These are phyloP conservation scores for Macrocybe gigantea DNA, from an alignment of 768 basidiomycete species.

Conservation along the genomic window DNA sequence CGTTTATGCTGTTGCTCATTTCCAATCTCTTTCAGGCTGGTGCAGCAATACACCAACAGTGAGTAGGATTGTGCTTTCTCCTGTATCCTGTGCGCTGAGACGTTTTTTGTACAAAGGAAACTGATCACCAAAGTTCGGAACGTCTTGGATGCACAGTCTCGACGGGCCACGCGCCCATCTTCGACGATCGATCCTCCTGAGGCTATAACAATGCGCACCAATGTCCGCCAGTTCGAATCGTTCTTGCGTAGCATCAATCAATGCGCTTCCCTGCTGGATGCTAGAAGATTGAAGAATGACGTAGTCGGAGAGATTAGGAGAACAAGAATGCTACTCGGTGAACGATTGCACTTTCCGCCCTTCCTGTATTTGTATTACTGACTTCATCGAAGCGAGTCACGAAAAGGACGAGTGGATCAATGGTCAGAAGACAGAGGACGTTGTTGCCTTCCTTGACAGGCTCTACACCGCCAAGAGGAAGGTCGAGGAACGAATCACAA, in stretches of 20 bases:
- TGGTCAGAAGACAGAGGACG: slow-evolving; percentile 78
- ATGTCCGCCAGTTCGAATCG: slow-evolving; percentile 80
- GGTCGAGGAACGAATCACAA: slow-evolving; percentile 79
- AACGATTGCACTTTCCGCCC: slow-evolving; percentile 7
- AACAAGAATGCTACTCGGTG: slow-evolving; percentile 71
- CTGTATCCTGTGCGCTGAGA: neutral
- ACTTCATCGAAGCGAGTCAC: slow-evolving; percentile 54
- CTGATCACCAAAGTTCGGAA: slow-evolving; percentile 85
- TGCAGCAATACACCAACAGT: slow-evolving; percentile 49
- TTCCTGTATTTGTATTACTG: neutral
- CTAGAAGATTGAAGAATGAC: slow-evolving; percentile 86
- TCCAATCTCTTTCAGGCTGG: slow-evolving; percentile 30
- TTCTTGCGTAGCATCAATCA: slow-evolving; percentile 83
- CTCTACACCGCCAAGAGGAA: slow-evolving; percentile 85
- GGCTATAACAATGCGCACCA: slow-evolving; percentile 77
- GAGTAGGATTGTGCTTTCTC: slow-evolving; percentile 5
- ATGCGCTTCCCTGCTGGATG: slow-evolving; percentile 81
- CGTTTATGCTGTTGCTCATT: neutral
- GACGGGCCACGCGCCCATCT: slow-evolving; percentile 36
- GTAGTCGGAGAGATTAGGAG: slow-evolving; percentile 86
- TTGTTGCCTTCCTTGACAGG: slow-evolving; percentile 82
- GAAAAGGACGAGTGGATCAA: slow-evolving; percentile 88
- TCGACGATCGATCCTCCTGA: slow-evolving; percentile 36
- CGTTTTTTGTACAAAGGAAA: slow-evolving; percentile 41
- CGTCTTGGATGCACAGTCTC: slow-evolving; percentile 75